Base-by-base conservation (phyloP, 768 basidiomycete genomes). In the Dentipellis fragilis region DNA sequence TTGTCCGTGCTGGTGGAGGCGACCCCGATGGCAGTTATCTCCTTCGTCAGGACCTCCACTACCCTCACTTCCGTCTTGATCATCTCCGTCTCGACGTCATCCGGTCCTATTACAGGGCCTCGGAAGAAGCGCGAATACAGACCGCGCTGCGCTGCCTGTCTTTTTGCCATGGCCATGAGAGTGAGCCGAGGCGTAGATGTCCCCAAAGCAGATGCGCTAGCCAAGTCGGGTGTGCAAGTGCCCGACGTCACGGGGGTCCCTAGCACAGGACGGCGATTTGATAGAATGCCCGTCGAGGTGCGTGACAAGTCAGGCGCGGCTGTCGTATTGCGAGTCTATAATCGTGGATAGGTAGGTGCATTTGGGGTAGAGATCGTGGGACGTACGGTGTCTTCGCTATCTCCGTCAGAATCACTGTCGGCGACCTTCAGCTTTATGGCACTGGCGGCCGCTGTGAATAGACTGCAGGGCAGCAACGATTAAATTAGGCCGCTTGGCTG, bases 51-150 rank as follows among this genome's bases (percentile, higher is more conserved):
- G 22, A 34, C 48, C 22, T 29, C 36, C 42, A 34, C 35, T 2
- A 51, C 35, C 46, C 37, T 53, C 52, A 50, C 21, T 49, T 52
- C 48, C 17, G 48, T 22, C 48, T 49, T 49, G 14, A 21, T 51
- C 16, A 49, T 51, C 36, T 53, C 50, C 36, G 29, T 17, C 38
- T 67, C 62, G 10, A 62, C 62, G 29, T 62, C 54, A 19, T 77
- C 79, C 21, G 79, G 79, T 1, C 79, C 79, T 16, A 90, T 68
- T 36, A 85, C 71, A 17, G 87, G 83, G 0, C 92, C 93, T 21
- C 85, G 80, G 64, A 86, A 88, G 68, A 96, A 95, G 56, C 76
- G 75, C 4, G 89, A 75, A 66, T 96, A 97, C 3, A 97, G 75
- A 17, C 74, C 76, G 10, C 80, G 75, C 58, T 78, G 81, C 0